Evolutionary conservation across 2,329 filamentous ascomycete genomes (phyloP).

Genomic region (Talaromyces sp.): DNA sequence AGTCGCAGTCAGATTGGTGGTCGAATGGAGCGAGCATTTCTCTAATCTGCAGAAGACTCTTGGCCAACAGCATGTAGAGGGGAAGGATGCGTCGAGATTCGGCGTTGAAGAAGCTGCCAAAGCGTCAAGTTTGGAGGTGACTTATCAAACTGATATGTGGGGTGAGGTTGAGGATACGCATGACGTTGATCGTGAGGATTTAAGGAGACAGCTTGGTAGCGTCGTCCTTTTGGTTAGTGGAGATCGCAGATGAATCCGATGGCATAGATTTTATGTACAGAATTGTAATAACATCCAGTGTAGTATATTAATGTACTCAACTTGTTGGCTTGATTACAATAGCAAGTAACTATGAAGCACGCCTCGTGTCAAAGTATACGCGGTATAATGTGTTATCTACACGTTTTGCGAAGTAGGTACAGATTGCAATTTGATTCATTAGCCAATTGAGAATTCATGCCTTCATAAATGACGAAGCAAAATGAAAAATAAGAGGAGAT

Average conservation of each 20-base stretch:
- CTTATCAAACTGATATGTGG: constrained; percentile 87
- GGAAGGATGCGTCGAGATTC: constrained; percentile 47
- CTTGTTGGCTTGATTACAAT: no score
- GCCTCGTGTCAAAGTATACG: no score
- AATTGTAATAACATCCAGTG: not conserved
- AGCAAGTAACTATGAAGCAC: no score
- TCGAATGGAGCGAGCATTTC: constrained; percentile 81
- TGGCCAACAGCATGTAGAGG: constrained; percentile 5
- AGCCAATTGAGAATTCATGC: no score
- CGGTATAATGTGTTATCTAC: no score
- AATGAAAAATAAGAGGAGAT: not conserved
- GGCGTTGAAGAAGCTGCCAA: constrained; percentile 76
- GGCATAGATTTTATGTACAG: not conserved
- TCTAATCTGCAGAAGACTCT: constrained; percentile 41
- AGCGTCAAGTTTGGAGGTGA: constrained; percentile 75
- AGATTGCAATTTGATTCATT: no score
- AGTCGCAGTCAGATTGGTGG: constrained; percentile 67
- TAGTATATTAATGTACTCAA: not conserved
- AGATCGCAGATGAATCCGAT: constrained; percentile 25
- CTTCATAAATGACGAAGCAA: not conserved
- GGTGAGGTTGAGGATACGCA: constrained; percentile 98
- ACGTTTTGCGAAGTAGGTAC: no score
- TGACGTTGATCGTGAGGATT: constrained; percentile 88
- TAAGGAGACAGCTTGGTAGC: constrained; percentile 81
- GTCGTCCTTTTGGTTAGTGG: constrained; percentile 75